phyloP scores from a whole-genome alignment of 2,329 filamentous ascomycete genomes.

The Xylariales sp. region DNA sequence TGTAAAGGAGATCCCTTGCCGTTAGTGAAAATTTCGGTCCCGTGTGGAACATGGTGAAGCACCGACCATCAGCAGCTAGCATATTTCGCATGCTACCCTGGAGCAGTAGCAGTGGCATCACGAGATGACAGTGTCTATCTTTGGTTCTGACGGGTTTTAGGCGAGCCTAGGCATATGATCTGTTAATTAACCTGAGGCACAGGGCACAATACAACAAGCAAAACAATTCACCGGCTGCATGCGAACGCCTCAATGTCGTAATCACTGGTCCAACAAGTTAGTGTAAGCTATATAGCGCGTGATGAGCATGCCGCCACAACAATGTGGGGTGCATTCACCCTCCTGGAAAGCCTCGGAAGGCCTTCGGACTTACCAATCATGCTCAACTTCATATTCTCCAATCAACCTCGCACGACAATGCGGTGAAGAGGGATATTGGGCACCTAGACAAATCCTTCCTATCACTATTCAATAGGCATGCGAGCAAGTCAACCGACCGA shows the following conservation, averaged over 20 bases:
- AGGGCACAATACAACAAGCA: conserved; percentile 26
- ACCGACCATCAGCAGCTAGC: conserved; percentile 13
- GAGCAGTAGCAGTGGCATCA: conserved; percentile 21
- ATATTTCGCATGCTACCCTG: conserved; percentile 10
- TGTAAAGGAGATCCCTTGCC: conserved; percentile 10
- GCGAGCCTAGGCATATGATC: conserved; percentile 16
- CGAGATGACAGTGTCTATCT: conserved; percentile 12
- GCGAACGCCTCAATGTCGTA: conserved; percentile 28
- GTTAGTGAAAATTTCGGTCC: conserved; percentile 26
- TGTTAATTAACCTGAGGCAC: conserved; percentile 34
- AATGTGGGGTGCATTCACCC: conserved; percentile 44
- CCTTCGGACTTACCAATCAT: conserved; percentile 28
- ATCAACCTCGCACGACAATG: conserved; percentile 21
- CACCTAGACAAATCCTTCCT: background rate
- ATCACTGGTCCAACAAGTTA: conserved; percentile 23
- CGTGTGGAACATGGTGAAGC: conserved; percentile 29
- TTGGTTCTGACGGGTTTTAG: conserved; percentile 19
- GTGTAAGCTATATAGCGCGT: conserved; percentile 23
- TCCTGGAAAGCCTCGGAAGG: conserved; percentile 29
- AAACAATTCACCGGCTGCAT: conserved; percentile 30
- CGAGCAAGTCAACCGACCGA: conserved; percentile 32
- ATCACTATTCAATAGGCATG: conserved; percentile 1
- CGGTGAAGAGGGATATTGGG: conserved; percentile 10
- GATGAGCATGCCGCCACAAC: conserved; percentile 37
- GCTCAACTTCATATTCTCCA: conserved; percentile 23